phyloP scores from a whole-genome alignment of 139 green algal species.

The Coelastrella sp. region DNA sequence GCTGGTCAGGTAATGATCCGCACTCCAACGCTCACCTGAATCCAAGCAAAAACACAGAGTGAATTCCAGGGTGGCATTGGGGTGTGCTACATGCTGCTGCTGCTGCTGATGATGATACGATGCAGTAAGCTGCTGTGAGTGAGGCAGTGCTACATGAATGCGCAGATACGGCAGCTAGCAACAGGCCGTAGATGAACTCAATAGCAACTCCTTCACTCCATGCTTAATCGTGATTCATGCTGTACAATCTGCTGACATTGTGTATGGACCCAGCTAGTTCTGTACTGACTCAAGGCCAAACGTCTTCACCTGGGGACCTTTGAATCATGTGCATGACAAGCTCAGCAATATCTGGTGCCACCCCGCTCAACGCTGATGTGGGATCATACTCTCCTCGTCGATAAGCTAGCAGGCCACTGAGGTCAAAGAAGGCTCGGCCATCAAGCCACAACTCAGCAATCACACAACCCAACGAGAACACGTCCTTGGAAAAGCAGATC shows the following conservation, averaged over 20 bases:
- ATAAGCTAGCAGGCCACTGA: constrained; percentile 82
- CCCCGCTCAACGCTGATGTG: constrained; percentile 45
- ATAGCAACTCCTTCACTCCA: no score
- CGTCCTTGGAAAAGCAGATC: no score
- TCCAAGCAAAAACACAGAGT: not conserved
- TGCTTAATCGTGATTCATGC: no score
- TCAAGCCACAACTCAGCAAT: constrained; percentile 96
- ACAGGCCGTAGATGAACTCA: no score
- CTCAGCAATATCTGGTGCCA: constrained; percentile 53
- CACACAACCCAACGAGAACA: constrained; percentile 95
- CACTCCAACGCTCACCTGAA: constrained; percentile 68
- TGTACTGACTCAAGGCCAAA: not conserved
- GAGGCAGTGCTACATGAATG: no score
- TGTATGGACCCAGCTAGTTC: no score
- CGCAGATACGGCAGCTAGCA: no score
- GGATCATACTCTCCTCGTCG: constrained; percentile 67
- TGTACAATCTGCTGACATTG: no score
- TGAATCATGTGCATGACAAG: constrained; percentile 94
- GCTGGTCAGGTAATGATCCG: constrained; percentile 76
- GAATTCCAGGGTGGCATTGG: no score
- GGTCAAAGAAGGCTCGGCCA: constrained; percentile 80
- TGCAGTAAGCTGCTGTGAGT: no score
- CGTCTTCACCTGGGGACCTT: constrained; percentile 69
- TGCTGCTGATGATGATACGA: no score
- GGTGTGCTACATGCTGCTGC: no score